phyloP scores from a whole-genome alignment of 1,139 yeast species.

The Geotrichum fermentans region DNA sequence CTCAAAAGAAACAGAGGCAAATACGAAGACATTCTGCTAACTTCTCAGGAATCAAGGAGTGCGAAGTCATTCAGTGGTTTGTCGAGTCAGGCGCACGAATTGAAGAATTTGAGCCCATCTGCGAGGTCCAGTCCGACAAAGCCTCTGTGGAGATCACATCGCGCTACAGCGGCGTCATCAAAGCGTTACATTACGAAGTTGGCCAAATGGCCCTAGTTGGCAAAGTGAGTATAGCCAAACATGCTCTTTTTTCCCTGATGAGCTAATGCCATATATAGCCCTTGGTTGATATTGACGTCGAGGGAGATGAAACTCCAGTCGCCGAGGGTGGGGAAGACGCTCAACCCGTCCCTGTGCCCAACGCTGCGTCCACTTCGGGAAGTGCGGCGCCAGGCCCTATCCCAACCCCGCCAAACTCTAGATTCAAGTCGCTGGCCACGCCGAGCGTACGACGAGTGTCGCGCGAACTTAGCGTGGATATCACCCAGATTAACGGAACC shows the following conservation, averaged over 20 bases:
- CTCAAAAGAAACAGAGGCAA: background rate
- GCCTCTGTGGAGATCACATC: slow-evolving; percentile 39
- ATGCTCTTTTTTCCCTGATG: background rate
- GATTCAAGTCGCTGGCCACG: slow-evolving; percentile 31
- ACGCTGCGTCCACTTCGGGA: slow-evolving; percentile 1
- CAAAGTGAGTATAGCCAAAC: slow-evolving; percentile 21
- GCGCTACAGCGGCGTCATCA: slow-evolving; percentile 35
- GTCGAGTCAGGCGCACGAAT: slow-evolving; percentile 38
- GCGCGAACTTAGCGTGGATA: slow-evolving; percentile 31
- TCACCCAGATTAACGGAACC: slow-evolving; percentile 30
- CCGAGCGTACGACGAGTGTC: slow-evolving; percentile 38
- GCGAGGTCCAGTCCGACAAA: slow-evolving; percentile 39
- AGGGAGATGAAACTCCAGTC: slow-evolving; percentile 18
- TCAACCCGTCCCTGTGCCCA: slow-evolving; percentile 4
- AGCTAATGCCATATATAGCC: slow-evolving; percentile 22
- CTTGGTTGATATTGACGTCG: slow-evolving; percentile 35
- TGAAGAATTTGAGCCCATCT: slow-evolving; percentile 38
- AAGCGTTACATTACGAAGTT: slow-evolving; percentile 35
- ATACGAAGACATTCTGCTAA: background rate
- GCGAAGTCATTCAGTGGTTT: slow-evolving; percentile 40
- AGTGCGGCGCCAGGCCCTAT: background rate
- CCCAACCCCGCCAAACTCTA: background rate
- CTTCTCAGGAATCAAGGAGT: slow-evolving; percentile 32
- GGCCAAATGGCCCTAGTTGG: slow-evolving; percentile 40
- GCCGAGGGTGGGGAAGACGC: slow-evolving; percentile 3